phyloP scores from a whole-genome alignment of 1,139 yeast species.

The Sugiyamaella neomexicana region DNA sequence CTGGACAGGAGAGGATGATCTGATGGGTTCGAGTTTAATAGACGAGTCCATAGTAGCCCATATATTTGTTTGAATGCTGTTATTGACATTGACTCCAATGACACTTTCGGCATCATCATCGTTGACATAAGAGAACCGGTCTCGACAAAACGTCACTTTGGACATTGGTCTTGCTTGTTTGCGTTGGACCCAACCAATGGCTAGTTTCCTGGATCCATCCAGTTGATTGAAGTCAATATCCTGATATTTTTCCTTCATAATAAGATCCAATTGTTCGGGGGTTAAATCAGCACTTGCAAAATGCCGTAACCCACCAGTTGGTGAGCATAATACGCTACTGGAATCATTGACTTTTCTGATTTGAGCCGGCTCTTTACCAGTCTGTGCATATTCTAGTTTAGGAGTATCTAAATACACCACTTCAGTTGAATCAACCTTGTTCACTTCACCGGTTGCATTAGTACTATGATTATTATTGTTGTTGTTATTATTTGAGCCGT shows the following conservation, averaged over 20 bases:
- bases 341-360: constrained; percentile 34
- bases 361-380: constrained; percentile 45
- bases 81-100: constrained; percentile 2
- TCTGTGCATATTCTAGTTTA: constrained; percentile 38
- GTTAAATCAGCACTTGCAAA: constrained; percentile 44
- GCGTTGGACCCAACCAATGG: constrained; percentile 42
- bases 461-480: background rate
- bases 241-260: constrained; percentile 32
- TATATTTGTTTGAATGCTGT: constrained; percentile 29
- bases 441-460: background rate
- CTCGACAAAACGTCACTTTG: constrained; percentile 32
- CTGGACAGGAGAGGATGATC: constrained; percentile 14
- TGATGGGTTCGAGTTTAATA: constrained; percentile 44
- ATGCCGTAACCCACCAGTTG: constrained; percentile 55
- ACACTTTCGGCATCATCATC: constrained; percentile 19
- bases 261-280: constrained; percentile 34
- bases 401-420: constrained; percentile 42
- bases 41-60: constrained; percentile 50
- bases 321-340: constrained; percentile 44
- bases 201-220: constrained; percentile 36
- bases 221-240: constrained; percentile 22
- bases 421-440: constrained; percentile 18
- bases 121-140: constrained; percentile 33
- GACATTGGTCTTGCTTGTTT: constrained; percentile 36
- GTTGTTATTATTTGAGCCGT: background rate